Percentiles rank a stretch among this genome's conserved stretches.
These are phyloP conservation scores for Aspergillus quadricinctus DNA, from an alignment of 2,329 filamentous ascomycete species.

Conservation along the genomic window DNA sequence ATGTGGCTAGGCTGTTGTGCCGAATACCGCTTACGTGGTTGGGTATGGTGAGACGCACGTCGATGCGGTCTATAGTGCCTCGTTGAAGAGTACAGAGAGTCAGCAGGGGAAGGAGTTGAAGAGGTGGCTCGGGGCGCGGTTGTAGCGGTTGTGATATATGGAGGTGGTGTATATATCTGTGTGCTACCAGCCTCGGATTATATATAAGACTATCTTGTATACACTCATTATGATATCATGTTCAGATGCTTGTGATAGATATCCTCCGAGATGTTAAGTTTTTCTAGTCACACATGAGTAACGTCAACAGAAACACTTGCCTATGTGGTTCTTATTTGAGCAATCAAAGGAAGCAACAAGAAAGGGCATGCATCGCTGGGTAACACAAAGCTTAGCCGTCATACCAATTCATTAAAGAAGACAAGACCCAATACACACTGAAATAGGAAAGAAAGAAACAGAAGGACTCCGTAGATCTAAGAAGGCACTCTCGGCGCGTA, in stretches of 20 bases:
- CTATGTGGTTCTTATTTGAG: background rate
- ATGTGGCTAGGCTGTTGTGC: conserved; percentile 24
- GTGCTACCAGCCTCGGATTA: background rate
- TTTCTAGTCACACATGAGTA: background rate
- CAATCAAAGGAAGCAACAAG: background rate
- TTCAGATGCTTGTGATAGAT: background rate
- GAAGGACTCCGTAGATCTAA: conserved; percentile 8
- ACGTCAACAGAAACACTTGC: background rate
- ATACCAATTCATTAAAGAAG: conserved; percentile 16
- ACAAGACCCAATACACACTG: conserved; percentile 14
- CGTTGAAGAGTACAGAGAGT: conserved; percentile 17
- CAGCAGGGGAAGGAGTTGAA: conserved; percentile 24
- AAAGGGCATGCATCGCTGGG: conserved; percentile 6
- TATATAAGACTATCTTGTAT: background rate
- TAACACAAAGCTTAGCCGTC: conserved; percentile 15
- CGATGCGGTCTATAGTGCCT: conserved; percentile 21
- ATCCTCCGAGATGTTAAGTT: background rate
- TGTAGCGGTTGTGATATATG: conserved; percentile 10
- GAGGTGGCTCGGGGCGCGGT: conserved; percentile 24
- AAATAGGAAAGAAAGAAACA: conserved; percentile 5
- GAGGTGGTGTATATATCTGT: background rate
- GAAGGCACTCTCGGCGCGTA: conserved; percentile 72
- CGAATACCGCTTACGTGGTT: conserved; percentile 23
- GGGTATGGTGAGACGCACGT: conserved; percentile 28
- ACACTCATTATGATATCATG: background rate